Evolutionary conservation across 495 filamentous ascomycete genomes (phyloP).

Genomic region (Echria macrotheca): DNA sequence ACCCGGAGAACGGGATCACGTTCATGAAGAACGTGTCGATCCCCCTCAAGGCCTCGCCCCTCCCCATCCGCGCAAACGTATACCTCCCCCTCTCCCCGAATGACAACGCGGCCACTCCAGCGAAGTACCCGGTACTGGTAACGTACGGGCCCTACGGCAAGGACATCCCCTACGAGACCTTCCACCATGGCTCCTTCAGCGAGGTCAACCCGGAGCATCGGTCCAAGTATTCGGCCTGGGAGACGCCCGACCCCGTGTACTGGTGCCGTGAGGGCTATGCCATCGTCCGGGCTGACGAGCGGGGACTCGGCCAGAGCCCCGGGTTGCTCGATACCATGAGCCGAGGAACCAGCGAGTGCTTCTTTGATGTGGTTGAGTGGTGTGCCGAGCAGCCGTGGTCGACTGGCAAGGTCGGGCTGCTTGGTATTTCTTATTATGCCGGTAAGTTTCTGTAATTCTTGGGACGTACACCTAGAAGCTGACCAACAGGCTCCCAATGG

Average conservation of each 20-base stretch:
- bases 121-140: slow-evolving; percentile 41
- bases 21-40: slow-evolving; percentile 28
- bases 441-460: slow-evolving; percentile 23
- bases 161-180: slow-evolving; percentile 49
- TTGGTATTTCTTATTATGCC: slow-evolving; percentile 60
- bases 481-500: slow-evolving; percentile 44
- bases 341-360: slow-evolving; percentile 50
- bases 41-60: slow-evolving; percentile 18
- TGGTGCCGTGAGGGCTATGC: slow-evolving; percentile 60
- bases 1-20: slow-evolving; percentile 11
- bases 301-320: slow-evolving; percentile 53
- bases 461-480: slow-evolving; percentile 7
- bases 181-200: slow-evolving; percentile 35
- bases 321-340: slow-evolving; percentile 59
- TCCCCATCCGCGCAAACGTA: slow-evolving; percentile 28
- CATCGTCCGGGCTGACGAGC: slow-evolving; percentile 55
- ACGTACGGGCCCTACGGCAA: slow-evolving; percentile 65
- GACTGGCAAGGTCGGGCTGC: slow-evolving; percentile 54
- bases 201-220: slow-evolving; percentile 45
- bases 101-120: not conserved
- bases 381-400: slow-evolving; percentile 56
- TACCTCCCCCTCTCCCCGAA: slow-evolving; percentile 22
- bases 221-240: slow-evolving; percentile 55
- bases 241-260: slow-evolving; percentile 57
- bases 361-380: slow-evolving; percentile 62